Evolutionary conservation across 2,329 filamentous ascomycete genomes (phyloP).

Genomic region (Teratosphaeria nubilosa): DNA sequence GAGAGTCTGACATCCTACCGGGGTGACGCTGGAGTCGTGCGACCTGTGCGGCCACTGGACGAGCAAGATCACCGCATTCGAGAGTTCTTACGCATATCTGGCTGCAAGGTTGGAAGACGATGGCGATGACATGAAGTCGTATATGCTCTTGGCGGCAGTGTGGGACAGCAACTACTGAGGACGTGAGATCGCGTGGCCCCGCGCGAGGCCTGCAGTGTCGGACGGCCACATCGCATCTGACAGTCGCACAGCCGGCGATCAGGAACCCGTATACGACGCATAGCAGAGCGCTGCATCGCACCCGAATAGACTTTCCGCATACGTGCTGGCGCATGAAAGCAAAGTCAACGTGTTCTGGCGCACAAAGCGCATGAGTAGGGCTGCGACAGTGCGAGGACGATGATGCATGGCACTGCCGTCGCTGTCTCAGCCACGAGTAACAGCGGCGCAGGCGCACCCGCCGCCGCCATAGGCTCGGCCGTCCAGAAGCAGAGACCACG

Average conservation of each 20-base stretch:
- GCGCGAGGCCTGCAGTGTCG: neutral
- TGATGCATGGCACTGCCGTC: slow-evolving; percentile 11
- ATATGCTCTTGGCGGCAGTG: neutral
- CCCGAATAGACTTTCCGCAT: neutral
- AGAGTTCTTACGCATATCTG: neutral
- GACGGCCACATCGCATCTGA: neutral
- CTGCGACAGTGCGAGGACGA: slow-evolving; percentile 1
- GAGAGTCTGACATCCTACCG: neutral
- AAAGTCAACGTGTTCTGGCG: slow-evolving; percentile 6
- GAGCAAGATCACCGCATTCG: too few relatives aligned
- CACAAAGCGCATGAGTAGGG: slow-evolving; percentile 5
- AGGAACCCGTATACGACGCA: neutral
- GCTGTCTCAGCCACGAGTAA: slow-evolving; percentile 10
- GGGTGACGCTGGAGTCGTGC: neutral
- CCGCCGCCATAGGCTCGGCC: slow-evolving; percentile 1
- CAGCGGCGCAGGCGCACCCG: neutral
- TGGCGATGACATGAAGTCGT: neutral
- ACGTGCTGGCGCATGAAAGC: slow-evolving; percentile 7
- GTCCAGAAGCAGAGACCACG: slow-evolving; percentile 7
- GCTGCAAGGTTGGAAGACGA: neutral
- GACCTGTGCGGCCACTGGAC: neutral
- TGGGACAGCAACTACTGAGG: neutral
- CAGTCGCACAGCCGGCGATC: neutral
- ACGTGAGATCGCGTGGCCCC: neutral
- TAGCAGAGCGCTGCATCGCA: neutral